Base-by-base conservation (phyloP, 2,329 filamentous ascomycete species). In the Podosphaera fusca region DNA sequence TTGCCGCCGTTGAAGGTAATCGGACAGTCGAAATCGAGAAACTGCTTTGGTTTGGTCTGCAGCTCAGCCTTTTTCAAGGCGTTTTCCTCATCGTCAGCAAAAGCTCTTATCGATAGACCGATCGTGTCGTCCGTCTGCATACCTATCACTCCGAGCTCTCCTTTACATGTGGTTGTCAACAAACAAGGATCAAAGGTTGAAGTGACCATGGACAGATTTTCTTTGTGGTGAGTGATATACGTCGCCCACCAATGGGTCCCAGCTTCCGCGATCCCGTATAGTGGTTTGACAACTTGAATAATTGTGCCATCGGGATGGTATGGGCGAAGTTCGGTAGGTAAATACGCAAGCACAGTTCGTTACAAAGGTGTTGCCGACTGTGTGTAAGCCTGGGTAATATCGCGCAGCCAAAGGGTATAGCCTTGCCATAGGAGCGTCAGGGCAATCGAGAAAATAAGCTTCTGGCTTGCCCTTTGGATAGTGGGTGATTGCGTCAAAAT, bases 171-270 rank as follows among this genome's bases (percentile, higher is more conserved):
- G 30, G 21, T 50, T 45, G 40, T 45, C 4, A 57, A 51, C 9
- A 57, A 31, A 38, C 55, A 57, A 3, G 55, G 45, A 34, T 57
- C 55, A 49, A 21, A 52, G 12, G 55, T 57, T 38, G 55, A 57
- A 9, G 21, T 47, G 3, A 34, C 10, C 55, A 57, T 52, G n/a
- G 10, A 29, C 10, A 57, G 47, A 33, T 42, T 57, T 7, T 52
- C 31, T 30, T 30, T 36, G 47, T 57, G 55, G 40, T 57, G 55
- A n/a, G n/a, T 51, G 34, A 29, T 9, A 31, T 57, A 57, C 5
- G 55, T 57, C 21, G 21, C 21, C 21, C 21, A 21, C 21, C 21
- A 21, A 21, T 21, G 21, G 21, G 21, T 21, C 21, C 21, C 21
- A 21, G 21, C 21, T 21, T 21, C 21, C 21, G 21, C 21, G 21